phyloP scores from a whole-genome alignment of 225 moss, liverwort and hornwort species.

The Asterella californica region DNA sequence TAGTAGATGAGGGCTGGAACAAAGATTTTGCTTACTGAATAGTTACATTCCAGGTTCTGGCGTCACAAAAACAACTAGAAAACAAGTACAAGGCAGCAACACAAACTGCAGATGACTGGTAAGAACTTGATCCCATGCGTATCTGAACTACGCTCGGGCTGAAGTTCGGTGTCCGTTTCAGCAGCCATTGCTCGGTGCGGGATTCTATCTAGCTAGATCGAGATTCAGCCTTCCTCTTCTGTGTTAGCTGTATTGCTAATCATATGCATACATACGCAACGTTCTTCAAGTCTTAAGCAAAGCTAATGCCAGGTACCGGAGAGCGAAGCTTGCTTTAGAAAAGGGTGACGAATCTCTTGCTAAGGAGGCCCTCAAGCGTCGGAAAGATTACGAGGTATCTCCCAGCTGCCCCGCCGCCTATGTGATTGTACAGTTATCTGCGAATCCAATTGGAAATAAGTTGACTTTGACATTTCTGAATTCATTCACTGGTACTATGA shows the following conservation, averaged over 20 bases:
- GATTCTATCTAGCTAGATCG: background rate
- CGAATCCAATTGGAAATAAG: no score
- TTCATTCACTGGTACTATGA: background rate
- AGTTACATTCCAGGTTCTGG: constrained; percentile 58
- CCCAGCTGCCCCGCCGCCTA: background rate
- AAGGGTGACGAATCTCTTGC: constrained; percentile 95
- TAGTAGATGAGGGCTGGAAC: background rate
- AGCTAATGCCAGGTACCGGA: constrained; percentile 48
- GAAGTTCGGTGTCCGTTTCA: background rate
- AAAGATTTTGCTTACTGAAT: background rate
- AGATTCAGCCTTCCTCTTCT: background rate
- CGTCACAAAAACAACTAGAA: constrained; percentile 96
- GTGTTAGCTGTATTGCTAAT: no score
- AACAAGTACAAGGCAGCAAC: constrained; percentile 85
- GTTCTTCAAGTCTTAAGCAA: background rate
- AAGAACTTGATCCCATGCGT: background rate
- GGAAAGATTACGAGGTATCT: constrained; percentile 89
- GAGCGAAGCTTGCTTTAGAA: constrained; percentile 91
- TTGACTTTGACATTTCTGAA: background rate
- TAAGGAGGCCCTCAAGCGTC: constrained; percentile 89
- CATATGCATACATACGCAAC: no score
- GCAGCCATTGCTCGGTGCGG: background rate
- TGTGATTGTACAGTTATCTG: background rate
- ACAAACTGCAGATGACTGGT: constrained; percentile 95
- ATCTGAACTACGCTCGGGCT: background rate